Evolutionary conservation across 352 stramenopile species (phyloP).

Genomic region (Globisporangium acanthophoron): DNA sequence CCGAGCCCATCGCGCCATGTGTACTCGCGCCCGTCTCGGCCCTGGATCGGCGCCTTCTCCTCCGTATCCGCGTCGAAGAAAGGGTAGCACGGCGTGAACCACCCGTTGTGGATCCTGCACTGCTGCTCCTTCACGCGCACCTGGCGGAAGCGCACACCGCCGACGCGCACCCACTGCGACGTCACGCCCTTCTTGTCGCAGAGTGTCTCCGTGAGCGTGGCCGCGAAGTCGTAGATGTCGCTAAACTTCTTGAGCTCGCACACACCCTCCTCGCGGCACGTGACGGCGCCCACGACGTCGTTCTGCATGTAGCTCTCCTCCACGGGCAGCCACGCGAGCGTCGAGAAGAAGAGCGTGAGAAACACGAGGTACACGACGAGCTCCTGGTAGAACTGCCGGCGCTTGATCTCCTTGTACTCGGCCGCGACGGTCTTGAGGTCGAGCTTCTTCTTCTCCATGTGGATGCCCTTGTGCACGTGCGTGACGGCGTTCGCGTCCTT

Average conservation of each 20-base stretch:
- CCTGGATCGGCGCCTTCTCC: conserved; percentile 40
- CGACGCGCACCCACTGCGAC: conserved; percentile 71
- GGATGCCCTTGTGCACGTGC: conserved; percentile 77
- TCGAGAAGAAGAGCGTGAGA: conserved; percentile 67
- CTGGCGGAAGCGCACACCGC: conserved; percentile 75
- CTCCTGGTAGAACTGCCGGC: conserved; percentile 85
- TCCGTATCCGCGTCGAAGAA: conserved; percentile 52
- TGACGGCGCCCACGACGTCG: conserved; percentile 71
- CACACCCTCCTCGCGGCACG: conserved; percentile 72
- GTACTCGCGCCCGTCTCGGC: conserved; percentile 44
- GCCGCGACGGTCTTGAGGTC: conserved; percentile 62
- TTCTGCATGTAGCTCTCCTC: conserved; percentile 84
- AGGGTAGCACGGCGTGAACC: conserved; percentile 66
- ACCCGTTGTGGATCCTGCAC: conserved; percentile 60
- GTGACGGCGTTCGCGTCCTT: conserved; percentile 32
- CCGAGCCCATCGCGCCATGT: conserved; percentile 63
- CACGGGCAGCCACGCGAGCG: conserved; percentile 73
- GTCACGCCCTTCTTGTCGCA: conserved; percentile 50
- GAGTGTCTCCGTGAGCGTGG: conserved; percentile 39
- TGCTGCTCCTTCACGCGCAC: conserved; percentile 72
- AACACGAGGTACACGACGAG: conserved; percentile 83
- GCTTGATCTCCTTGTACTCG: conserved; percentile 88
- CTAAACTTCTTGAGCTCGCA: conserved; percentile 72
- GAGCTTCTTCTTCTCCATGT: conserved; percentile 90
- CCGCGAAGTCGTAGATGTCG: conserved; percentile 77